These are phyloP conservation scores for Rhizopogon salebrosus DNA, from an alignment of 768 basidiomycete genomes.

Conservation along the genomic window DNA sequence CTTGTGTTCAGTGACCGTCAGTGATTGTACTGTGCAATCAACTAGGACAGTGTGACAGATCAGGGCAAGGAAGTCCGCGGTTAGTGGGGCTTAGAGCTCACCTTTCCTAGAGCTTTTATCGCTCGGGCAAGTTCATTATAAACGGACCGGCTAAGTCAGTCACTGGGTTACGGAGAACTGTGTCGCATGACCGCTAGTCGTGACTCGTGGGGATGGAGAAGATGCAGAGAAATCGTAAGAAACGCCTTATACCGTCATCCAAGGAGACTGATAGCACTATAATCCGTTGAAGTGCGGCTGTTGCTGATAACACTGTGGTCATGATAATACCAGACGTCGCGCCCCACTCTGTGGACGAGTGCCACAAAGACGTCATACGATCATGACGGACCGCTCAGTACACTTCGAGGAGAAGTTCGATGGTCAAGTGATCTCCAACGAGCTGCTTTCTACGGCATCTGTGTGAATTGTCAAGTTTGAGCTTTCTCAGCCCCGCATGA, in stretches of 20 bases:
- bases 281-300: neutral
- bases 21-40: neutral
- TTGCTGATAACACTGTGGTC: neutral
- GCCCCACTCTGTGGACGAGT: neutral
- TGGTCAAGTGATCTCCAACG: neutral
- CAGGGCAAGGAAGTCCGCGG: neutral
- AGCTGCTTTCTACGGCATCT: neutral
- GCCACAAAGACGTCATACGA: no score
- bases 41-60: neutral
- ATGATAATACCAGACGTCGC: neutral
- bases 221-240: neutral
- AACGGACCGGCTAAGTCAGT: neutral
- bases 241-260: no score
- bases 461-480: neutral
- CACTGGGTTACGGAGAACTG: neutral
- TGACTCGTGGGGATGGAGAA: constrained; percentile 5
- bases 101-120: constrained; percentile 2
- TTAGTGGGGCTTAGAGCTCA: neutral
- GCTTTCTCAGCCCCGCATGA: no score
- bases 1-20: neutral
- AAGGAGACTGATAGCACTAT: neutral
- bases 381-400: neutral
- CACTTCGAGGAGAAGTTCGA: neutral
- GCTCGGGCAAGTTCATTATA: neutral
- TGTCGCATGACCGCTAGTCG: constrained; percentile 6